Evolutionary conservation across 768 basidiomycete species (phyloP), one percentile per base, ranked within the genome.

Genomic region (Hygrocybe coccinea): DNA sequence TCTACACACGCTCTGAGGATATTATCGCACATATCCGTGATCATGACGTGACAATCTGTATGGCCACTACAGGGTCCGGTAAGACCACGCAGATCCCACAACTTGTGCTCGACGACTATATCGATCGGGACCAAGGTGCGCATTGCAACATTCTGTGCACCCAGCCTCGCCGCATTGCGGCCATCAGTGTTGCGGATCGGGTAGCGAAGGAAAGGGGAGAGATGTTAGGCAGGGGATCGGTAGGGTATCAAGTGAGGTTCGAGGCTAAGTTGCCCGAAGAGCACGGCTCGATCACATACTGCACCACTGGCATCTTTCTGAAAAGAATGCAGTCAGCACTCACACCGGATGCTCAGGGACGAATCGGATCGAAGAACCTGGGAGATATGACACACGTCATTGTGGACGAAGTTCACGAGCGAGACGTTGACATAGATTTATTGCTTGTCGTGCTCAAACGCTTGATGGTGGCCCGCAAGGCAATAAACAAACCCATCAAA

Each of bases 61-160:
- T 92, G 86, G 91, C 91, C 46, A 83, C 88, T 6, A 93, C 93
- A 2, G 91, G 92, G 35, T 93, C 91, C 1, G 92, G 94, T 1
- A 97, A 97, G 74, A 95, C 92, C 6, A 97, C 94, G 0, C 95
- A 97, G 69, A 82, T 97, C 22, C 95, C 95, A 5, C 95, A 97
- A 68, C 78, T 97, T 46, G 84, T 97, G 59, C 78, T 97, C 48
- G 94, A 97, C 63, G 80, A 88, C 41, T 86, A 79, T 64, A 93
- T 93, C 56, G 76, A 85, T 15, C 74, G 77, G 14, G 89, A 85
- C n/a, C 76, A 89, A 53, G 95, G 95, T 14, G 85, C 90, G 1
- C 70, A 74, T 49, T 95, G 92, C 72, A 95, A 97, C 65, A 80
- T 97, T 60, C 74, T 97, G 24, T 97, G 93, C 65, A 97, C 94